Conservation (phyloP, 768 basidiomycete genomes). For the Russula compacta region DNA sequence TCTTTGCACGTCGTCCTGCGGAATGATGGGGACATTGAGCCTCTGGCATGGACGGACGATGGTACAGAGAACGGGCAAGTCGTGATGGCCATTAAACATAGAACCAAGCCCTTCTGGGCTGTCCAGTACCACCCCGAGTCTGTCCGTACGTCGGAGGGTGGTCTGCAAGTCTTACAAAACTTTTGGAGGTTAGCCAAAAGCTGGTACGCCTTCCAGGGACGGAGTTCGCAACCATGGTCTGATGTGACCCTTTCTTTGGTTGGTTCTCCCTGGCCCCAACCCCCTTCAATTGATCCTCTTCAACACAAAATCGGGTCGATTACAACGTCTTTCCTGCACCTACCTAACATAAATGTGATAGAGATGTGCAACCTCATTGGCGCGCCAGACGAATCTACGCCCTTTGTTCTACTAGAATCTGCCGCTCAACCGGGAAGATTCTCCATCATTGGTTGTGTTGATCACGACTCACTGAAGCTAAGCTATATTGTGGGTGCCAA, state of each 20-base stretch:
- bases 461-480: conserved; percentile 45
- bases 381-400: conserved; percentile 45
- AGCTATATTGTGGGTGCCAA: conserved; percentile 45
- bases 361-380: conserved; percentile 55
- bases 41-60: conserved; percentile 67
- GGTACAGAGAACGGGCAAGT: conserved; percentile 56
- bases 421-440: conserved; percentile 66
- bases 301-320: conserved; percentile 1
- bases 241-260: conserved; percentile 29
- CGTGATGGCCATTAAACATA: conserved; percentile 68
- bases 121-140: conserved; percentile 91
- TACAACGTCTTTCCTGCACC: conserved; percentile 28
- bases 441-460: conserved; percentile 61
- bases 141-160: conserved; percentile 59
- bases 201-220: conserved; percentile 40
- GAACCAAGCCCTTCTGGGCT: conserved; percentile 65
- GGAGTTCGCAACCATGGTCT: conserved; percentile 37
- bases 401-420: conserved; percentile 68
- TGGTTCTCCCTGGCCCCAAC: conserved; percentile 52
- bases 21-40: conserved; percentile 42
- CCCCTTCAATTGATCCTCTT: conserved; percentile 24
- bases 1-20: conserved; percentile 57
- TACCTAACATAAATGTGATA: conserved; percentile 35
- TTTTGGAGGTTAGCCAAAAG: conserved; percentile 61
- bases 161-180: conserved; percentile 57